These are phyloP conservation scores for Tillandsia leiboldiana DNA, from an alignment of 176 grass and related monocot genomes.

Conservation along the genomic window DNA sequence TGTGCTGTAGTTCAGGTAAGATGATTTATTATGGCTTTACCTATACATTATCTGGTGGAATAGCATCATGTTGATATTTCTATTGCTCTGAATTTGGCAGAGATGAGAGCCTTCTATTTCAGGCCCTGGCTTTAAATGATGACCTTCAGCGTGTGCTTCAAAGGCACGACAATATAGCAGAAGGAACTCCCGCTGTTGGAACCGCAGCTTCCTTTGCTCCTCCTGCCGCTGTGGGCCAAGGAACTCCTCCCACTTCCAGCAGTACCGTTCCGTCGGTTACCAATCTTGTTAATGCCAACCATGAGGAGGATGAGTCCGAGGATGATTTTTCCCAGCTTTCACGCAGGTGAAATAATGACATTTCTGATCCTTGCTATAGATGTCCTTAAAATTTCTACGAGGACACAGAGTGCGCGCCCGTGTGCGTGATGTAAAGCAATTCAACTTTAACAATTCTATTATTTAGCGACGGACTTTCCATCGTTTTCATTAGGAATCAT, in stretches of 20 bases:
- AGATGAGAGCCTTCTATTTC: constrained; percentile 80
- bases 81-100: constrained; percentile 30
- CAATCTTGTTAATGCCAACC: constrained; percentile 13
- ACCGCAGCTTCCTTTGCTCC: neutral
- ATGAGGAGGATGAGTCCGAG: constrained; percentile 25
- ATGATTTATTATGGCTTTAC: no score
- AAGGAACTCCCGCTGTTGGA: constrained; percentile 21
- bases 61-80: neutral
- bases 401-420: no score
- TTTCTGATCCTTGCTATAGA: constrained; percentile 3
- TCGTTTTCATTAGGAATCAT: no score
- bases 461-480: no score
- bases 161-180: constrained; percentile 80
- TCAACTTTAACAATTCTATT: no score
- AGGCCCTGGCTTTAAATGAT: constrained; percentile 83
- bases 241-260: neutral
- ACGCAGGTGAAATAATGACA: constrained; percentile 12
- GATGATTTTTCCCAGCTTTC: constrained; percentile 23
- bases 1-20: no score
- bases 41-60: neutral
- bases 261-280: neutral
- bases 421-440: no score
- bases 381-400: neutral
- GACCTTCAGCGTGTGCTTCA: constrained; percentile 81
- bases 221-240: constrained; percentile 10